Evolutionary conservation across 2,329 filamentous ascomycete species (phyloP), one percentile per base, ranked within the genome.

Genomic region (Nothopassalora personata): DNA sequence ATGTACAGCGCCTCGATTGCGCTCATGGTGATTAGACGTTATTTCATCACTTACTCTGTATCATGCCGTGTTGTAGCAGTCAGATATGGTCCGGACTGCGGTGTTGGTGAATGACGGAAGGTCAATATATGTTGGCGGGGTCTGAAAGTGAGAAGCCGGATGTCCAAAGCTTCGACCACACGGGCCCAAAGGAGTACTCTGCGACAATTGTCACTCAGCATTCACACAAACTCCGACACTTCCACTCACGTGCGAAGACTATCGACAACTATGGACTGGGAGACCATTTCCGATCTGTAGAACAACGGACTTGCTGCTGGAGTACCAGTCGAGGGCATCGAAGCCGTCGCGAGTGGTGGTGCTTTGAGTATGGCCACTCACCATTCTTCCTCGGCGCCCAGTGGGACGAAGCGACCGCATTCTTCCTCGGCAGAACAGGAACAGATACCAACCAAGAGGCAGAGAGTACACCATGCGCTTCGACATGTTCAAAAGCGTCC

Each of bases 1-100:
- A 99, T 91, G 80, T 97, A 93, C 71, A 99, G 82, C 73, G 93
- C 94, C 81, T 97, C 93, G 72, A 99, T 89, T 72, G 89, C 86
- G 78, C 90, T 77, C 79, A 81, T 81, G 58, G 54, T 75, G 60
- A 13, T 8, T 28, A 9, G 23, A 31, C 36, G 53, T 8, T 61
- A 60, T 64, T 51, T 58, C 62, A 64, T 63, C 48, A 28, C 53
- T 49, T 36, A 27, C 18, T 18, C 13, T 23, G 23, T 23, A 19
- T 3, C 11, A 18, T 9, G 45, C 5, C 9, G 23, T 27, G 15
- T 8, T 18, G 4, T 19, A 9, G 45, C n/a, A 27, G 45, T 19
- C 45, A 47, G n/a, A 18, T 47, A 9, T 27, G 19, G 9, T 5
- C 9, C 19, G 5, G n/a, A 19, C 4, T 34, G 30, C 43, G 13